Evolutionary conservation across 352 stramenopile genomes (phyloP), one percentile per base, ranked within the genome.

Genomic region (Phytophthora ramorum): DNA sequence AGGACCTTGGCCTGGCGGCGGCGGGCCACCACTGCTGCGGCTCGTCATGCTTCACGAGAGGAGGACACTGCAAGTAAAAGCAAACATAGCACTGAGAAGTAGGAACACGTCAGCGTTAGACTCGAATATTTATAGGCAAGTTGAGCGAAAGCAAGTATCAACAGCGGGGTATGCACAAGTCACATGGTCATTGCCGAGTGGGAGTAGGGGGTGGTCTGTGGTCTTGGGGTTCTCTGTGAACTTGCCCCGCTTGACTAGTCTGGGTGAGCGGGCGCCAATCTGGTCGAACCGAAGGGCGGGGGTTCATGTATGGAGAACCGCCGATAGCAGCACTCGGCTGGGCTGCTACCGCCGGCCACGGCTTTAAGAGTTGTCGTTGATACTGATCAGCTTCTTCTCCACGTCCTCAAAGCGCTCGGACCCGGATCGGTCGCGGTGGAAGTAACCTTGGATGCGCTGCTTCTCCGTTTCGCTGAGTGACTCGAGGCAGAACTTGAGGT

Each of bases 381-480:
- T 88, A 58, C 80, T 91, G 32, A 93, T 78, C 50, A 96, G 63
- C 57, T 88, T 91, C 60, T 87, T 88, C 66, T 96, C 87, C 13
- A 96, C 83, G 53, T 93, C 87, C 63, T 92, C 83, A 54, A 92
- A 94, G 26, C 84, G 80, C 59, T 95, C 82, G 0, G 83, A 91
- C 16, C 72, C 75, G 0, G 74, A 77, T 53, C 84, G 84, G 37
- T 89, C 80, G 7, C 88, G 88, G 10, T 81, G 80, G 54, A 96
- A 96, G 70, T 96, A 96, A 7, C 88, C 86, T 48, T 91, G 86
- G 58, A 96, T 95, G 20, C 81, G 76, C 60, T 84, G 70, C 62
- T 96, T 96, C 70, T 96, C 88, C 2, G 64, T 76, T 49, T 96
- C 88, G 44, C 81, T 95, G 1, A 96, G 69, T 2, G 67, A 62